Evolutionary conservation across 176 grass and related monocot species (phyloP).

Genomic region (Canna indica): DNA sequence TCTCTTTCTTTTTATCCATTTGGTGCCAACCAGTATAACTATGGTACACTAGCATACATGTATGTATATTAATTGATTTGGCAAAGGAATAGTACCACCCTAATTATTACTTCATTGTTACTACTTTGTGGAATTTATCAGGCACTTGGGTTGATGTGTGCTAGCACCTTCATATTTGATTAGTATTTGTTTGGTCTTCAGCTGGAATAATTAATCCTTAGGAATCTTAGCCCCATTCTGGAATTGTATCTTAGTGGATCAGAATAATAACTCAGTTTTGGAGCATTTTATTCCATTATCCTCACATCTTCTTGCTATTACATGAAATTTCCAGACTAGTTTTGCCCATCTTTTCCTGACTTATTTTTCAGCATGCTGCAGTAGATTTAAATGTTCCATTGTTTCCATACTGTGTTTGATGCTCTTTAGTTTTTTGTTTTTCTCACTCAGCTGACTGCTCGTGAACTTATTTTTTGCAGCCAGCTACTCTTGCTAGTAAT

Average conservation of each 20-base stretch:
- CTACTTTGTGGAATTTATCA: no score
- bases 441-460: neutral
- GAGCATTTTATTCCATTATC: neutral
- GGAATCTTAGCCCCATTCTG: neutral
- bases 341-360: neutral
- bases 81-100: no score
- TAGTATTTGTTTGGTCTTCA: neutral
- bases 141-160: no score
- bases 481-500: constrained; percentile 64
- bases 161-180: neutral
- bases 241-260: neutral
- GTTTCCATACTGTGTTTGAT: neutral
- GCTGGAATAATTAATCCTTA: neutral
- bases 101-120: no score
- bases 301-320: neutral
- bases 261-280: neutral
- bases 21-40: no score
- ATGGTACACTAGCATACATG: no score
- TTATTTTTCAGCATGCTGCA: neutral
- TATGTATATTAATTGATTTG: no score
- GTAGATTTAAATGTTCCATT: neutral
- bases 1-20: no score
- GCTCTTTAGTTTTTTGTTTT: neutral
- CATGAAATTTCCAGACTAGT: neutral
- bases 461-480: constrained; percentile 38